Percentiles rank a stretch among this genome's conserved stretches.
phyloP scores from a whole-genome alignment of 2,329 filamentous ascomycete genomes.

The Aspergillus intermedius region DNA sequence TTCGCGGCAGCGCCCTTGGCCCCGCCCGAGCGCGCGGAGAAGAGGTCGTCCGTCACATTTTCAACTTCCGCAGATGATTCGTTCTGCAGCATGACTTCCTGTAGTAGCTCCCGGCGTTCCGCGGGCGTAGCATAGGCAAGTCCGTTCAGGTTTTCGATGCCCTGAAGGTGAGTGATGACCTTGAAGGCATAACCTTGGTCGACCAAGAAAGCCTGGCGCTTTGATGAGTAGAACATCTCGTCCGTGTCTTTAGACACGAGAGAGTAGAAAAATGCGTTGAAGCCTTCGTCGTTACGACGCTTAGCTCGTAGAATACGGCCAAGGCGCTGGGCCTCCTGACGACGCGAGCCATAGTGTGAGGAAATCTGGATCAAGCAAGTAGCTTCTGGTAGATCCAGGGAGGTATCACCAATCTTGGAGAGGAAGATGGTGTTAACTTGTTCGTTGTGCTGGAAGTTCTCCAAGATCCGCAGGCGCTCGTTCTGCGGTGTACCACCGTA shows the following conservation, averaged over 20 bases:
- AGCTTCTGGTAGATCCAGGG: conserved; percentile 91
- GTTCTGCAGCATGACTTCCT: conserved; percentile 83
- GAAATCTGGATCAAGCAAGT: conserved; percentile 97
- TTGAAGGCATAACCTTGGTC: conserved; percentile 99
- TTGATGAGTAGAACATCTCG: conserved; percentile 97
- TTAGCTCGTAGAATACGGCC: conserved; percentile 93
- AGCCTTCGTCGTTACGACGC: conserved; percentile 91
- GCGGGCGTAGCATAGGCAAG: conserved; percentile 72
- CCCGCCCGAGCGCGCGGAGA: conserved; percentile 50
- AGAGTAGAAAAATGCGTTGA: conserved; percentile 98
- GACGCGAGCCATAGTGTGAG: conserved; percentile 91
- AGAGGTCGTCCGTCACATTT: conserved; percentile 62
- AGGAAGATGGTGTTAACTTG: conserved; percentile 88
- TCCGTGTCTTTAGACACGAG: conserved; percentile 95
- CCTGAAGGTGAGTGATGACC: conserved; percentile 90
- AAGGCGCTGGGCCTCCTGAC: conserved; percentile 90
- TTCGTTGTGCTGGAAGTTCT: conserved; percentile 92
- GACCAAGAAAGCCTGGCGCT: conserved; percentile 91
- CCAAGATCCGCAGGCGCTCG: conserved; percentile 78
- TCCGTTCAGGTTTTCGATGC: conserved; percentile 75
- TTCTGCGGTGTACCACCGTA: conserved; percentile 80
- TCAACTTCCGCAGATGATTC: conserved; percentile 68
- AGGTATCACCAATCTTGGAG: conserved; percentile 96
- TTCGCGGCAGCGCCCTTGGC: conserved; percentile 37
- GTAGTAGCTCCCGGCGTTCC: conserved; percentile 78